These are phyloP conservation scores for Syzygium grande DNA, from an alignment of 345 rosid genomes.

Conservation along the genomic window DNA sequence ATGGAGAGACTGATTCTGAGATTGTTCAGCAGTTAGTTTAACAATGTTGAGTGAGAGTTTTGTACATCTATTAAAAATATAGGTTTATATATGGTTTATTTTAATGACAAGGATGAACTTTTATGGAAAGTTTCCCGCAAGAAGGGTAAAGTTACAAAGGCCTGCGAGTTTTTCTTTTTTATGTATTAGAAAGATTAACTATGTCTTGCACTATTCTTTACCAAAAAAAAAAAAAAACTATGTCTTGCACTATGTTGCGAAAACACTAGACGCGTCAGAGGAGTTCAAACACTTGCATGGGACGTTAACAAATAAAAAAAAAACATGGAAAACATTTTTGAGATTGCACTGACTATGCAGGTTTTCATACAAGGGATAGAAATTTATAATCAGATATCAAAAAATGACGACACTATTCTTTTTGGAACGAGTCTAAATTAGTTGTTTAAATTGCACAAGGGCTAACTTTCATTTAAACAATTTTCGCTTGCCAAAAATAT, in stretches of 20 bases:
- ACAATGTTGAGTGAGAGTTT: not conserved
- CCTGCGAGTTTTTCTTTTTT: not conserved
- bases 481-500: not conserved
- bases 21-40: not conserved
- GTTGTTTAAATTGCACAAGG: not conserved
- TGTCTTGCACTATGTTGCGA: not conserved
- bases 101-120: not conserved
- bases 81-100: not conserved
- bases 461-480: not conserved
- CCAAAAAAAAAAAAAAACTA: no score
- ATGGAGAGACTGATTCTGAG: not conserved
- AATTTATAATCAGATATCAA: not conserved
- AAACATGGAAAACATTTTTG: not conserved
- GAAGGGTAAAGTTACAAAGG: not conserved
- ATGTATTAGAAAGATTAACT: not conserved
- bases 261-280: not conserved
- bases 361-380: not conserved
- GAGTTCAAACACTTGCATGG: not conserved
- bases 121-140: not conserved
- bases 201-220: not conserved
- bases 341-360: not conserved
- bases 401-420: not conserved
- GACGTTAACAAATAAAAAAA: not conserved
- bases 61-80: not conserved
- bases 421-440: no score